These are phyloP conservation scores for Moesziomyces aphidis DNA, from an alignment of 1,284 basidiomycete species.

Conservation along the genomic window DNA sequence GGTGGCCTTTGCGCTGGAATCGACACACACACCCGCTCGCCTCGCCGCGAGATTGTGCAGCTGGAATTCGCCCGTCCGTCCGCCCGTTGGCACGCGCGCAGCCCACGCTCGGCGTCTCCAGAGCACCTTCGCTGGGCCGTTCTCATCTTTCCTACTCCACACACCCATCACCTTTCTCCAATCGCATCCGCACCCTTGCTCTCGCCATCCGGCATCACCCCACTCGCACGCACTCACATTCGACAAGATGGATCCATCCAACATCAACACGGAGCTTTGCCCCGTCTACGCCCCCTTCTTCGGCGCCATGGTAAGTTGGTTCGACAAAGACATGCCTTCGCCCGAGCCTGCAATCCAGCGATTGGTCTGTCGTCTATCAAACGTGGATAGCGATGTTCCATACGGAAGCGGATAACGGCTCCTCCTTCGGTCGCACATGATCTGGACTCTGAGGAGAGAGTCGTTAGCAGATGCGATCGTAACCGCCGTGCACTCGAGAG, in stretches of 20 bases:
- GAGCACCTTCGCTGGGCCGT: background rate
- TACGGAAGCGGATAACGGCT: too few species aligned
- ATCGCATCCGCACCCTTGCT: conserved; percentile 6
- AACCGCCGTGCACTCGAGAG: too few species aligned
- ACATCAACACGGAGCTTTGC: conserved; percentile 65
- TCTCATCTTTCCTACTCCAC: conserved; percentile 15
- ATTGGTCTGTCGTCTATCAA: too few species aligned
- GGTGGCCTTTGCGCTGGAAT: conserved; percentile 38
- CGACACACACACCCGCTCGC: background rate
- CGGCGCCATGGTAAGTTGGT: conserved; percentile 83
- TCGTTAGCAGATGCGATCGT: too few species aligned
- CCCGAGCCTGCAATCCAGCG: background rate
- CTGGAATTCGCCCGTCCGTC: conserved; percentile 9
- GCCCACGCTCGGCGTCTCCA: conserved; percentile 3
- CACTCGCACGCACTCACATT: conserved; percentile 2
- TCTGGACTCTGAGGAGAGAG: too few species aligned
- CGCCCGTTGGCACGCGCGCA: conserved; percentile 16
- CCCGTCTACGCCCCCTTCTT: conserved; percentile 85
- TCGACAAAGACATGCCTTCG: background rate
- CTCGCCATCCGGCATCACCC: background rate
- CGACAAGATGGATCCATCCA: conserved; percentile 52
- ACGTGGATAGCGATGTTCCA: too few species aligned
- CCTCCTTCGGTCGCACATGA: too few species aligned
- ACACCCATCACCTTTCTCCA: conserved; percentile 10
- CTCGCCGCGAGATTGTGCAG: background rate